phyloP scores from a whole-genome alignment of 1,139 yeast species.

The Scheffersomyces quercinus region DNA sequence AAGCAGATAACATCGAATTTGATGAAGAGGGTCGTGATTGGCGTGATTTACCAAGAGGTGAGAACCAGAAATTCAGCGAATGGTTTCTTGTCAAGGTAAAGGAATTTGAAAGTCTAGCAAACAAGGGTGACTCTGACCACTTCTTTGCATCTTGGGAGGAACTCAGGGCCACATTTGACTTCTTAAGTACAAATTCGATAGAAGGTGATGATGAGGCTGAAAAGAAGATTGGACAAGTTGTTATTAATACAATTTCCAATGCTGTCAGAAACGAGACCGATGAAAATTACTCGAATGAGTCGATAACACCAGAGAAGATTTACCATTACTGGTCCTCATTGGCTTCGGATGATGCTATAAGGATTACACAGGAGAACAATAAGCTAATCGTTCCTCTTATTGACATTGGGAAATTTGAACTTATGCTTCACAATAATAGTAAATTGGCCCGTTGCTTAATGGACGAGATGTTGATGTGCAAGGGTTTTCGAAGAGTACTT shows the following conservation, averaged over 20 bases:
- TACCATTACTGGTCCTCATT: slow-evolving; percentile 44
- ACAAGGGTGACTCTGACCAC: slow-evolving; percentile 24
- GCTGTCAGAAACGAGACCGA: slow-evolving; percentile 42
- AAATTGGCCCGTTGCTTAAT: slow-evolving; percentile 53
- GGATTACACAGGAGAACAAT: slow-evolving; percentile 26
- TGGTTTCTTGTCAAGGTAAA: slow-evolving; percentile 20
- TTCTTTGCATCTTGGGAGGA: slow-evolving; percentile 35
- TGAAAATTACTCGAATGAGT: slow-evolving; percentile 13
- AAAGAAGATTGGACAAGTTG: slow-evolving; percentile 37
- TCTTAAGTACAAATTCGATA: slow-evolving; percentile 23
- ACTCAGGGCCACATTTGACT: slow-evolving; percentile 29
- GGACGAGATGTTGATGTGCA: slow-evolving; percentile 70
- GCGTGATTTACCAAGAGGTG: slow-evolving; percentile 67
- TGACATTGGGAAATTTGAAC: slow-evolving; percentile 41
- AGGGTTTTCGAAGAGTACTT: slow-evolving; percentile 59
- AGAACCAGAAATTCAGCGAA: slow-evolving; percentile 33
- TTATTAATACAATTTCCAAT: slow-evolving; percentile 52
- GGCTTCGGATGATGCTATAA: slow-evolving; percentile 29
- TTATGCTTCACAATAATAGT: slow-evolving; percentile 35
- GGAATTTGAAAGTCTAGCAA: slow-evolving; percentile 16
- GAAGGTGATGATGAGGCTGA: slow-evolving; percentile 30
- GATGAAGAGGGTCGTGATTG: slow-evolving; percentile 66
- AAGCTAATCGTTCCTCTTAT: slow-evolving; percentile 40
- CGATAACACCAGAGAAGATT: slow-evolving; percentile 50
- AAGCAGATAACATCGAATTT: slow-evolving; percentile 38